Percentiles rank a stretch among this genome's conserved stretches.
Evolutionary conservation across 768 basidiomycete genomes (phyloP).

Genomic region (Mycena pura): DNA sequence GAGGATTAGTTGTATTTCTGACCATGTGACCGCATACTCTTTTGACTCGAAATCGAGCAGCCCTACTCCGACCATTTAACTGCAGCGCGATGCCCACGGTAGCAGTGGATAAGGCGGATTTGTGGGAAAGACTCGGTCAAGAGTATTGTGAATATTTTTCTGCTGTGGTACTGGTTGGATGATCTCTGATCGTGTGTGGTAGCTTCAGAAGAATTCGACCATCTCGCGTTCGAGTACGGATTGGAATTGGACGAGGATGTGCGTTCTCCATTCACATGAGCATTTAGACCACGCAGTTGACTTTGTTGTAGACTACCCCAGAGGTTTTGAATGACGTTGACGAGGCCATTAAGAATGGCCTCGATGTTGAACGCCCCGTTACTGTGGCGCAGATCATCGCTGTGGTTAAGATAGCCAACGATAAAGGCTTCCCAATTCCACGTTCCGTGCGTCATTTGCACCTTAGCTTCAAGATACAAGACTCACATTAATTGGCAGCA

Average conservation of each 20-base stretch:
- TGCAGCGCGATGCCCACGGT: slow-evolving; percentile 87
- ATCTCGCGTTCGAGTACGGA: slow-evolving; percentile 96
- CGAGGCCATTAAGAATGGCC: too few species aligned
- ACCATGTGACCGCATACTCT: not conserved
- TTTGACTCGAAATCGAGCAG: slow-evolving; percentile 15
- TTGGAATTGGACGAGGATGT: slow-evolving; percentile 98
- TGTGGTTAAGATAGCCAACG: slow-evolving; percentile 82
- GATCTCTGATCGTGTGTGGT: slow-evolving; percentile 27
- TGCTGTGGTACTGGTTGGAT: not conserved
- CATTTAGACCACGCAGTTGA: not conserved
- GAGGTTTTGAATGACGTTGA: too few species aligned
- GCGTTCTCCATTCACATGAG: slow-evolving; percentile 37
- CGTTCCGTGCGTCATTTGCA: slow-evolving; percentile 65
- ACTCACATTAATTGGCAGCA: slow-evolving; percentile 58
- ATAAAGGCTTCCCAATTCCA: slow-evolving; percentile 85
- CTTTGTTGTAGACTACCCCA: not conserved
- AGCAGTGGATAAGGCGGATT: slow-evolving; percentile 93
- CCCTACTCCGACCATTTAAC: slow-evolving; percentile 28
- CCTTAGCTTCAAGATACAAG: not conserved
- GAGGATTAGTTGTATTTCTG: too few species aligned
- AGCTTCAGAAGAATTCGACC: slow-evolving; percentile 96
- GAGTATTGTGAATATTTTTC: slow-evolving; percentile 69
- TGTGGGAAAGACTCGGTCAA: slow-evolving; percentile 85
- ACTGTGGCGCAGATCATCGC: slow-evolving; percentile 73
- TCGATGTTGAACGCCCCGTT: not conserved